Conservation (phyloP, 108 stramenopile species). For the Pseudonitzschia pungens region DNA sequence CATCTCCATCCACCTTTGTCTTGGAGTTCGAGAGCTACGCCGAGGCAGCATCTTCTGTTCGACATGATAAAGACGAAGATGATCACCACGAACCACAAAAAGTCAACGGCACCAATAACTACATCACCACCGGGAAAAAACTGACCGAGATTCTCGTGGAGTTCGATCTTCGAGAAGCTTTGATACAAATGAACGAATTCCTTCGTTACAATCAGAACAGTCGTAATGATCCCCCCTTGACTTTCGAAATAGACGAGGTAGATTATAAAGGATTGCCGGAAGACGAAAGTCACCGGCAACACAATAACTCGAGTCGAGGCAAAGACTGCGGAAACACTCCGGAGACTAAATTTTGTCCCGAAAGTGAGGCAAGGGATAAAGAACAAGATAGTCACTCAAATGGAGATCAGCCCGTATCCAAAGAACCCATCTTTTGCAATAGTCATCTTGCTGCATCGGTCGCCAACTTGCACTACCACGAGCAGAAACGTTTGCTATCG, state of each 20-base stretch:
- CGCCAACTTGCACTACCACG: constrained; percentile 1
- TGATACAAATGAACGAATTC: not conserved
- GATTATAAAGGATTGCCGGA: not conserved
- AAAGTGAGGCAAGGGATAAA: too few species aligned
- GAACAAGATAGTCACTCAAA: too few species aligned
- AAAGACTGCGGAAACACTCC: not conserved
- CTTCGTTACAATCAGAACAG: not conserved
- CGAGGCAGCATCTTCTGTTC: not conserved
- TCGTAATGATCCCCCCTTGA: not conserved
- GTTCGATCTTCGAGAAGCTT: constrained; percentile 10
- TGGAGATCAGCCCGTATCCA: too few species aligned
- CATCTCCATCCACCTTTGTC: constrained; percentile 27
- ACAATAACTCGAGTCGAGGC: not conserved
- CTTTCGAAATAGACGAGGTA: not conserved
- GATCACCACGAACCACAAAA: not conserved
- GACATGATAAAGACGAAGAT: not conserved
- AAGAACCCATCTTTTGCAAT: not conserved
- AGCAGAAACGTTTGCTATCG: constrained; percentile 10
- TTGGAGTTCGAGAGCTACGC: not conserved
- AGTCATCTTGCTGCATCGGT: not conserved
- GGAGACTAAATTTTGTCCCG: too few species aligned
- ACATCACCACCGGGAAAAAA: not conserved
- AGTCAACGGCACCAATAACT: not conserved
- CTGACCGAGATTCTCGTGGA: not conserved
- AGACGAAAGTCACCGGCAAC: not conserved